Percentiles rank a stretch among this genome's conserved stretches.
These are phyloP conservation scores for Malassezia globosa DNA, from an alignment of 1,284 basidiomycete species.

Conservation along the genomic window DNA sequence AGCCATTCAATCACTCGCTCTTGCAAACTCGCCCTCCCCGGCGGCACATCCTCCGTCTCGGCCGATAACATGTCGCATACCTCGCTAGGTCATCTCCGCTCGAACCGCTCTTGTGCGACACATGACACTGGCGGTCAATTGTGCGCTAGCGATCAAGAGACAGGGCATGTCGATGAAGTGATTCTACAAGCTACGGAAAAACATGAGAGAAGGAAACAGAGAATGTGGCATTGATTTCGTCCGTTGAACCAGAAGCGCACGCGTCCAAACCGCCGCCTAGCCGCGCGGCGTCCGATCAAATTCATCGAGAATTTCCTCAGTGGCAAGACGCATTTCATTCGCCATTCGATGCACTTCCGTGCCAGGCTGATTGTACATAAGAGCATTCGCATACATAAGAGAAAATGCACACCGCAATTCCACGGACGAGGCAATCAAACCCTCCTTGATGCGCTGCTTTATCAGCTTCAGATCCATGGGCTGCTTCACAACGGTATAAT, in stretches of 20 bases:
- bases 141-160: too few species aligned
- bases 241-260: too few species aligned
- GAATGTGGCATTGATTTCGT: too few species aligned
- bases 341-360: conserved; percentile 44
- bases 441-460: conserved; percentile 37
- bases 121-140: too few species aligned
- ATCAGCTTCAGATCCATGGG: conserved; percentile 43
- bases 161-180: neutral
- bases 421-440: conserved; percentile 21
- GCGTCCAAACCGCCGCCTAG: too few species aligned
- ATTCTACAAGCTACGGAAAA: neutral
- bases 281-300: conserved; percentile 9
- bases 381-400: conserved; percentile 41
- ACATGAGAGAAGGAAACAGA: too few species aligned
- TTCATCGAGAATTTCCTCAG: conserved; percentile 23
- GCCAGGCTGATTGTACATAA: conserved; percentile 41
- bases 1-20: too few species aligned
- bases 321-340: conserved; percentile 35
- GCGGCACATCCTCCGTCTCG: conserved; percentile 6
- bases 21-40: too few species aligned
- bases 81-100: too few species aligned
- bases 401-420: conserved; percentile 28
- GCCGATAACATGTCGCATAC: conserved; percentile 13
- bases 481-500: conserved; percentile 34
- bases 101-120: too few species aligned